Percentiles rank a stretch among this genome's conserved stretches.
Conservation (phyloP, 1,284 basidiomycete genomes). For the Puccinia novopanici region DNA sequence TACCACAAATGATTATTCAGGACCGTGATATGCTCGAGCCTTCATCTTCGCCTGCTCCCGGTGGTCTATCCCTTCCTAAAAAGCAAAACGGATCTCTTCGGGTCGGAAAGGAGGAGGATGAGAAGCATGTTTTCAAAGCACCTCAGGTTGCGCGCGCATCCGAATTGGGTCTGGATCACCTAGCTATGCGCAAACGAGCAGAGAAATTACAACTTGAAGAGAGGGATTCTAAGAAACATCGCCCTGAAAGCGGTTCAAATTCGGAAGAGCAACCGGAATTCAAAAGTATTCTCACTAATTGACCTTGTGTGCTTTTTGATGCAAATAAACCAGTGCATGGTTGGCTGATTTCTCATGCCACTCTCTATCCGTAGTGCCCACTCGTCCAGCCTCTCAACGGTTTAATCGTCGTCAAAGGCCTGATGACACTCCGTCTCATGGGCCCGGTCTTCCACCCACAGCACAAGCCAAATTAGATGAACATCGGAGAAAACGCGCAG, state of each 20-base stretch:
- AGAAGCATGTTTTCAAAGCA: slow-evolving; percentile 54
- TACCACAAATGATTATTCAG: slow-evolving; percentile 34
- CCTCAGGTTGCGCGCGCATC: slow-evolving; percentile 72
- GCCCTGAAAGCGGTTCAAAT: slow-evolving; percentile 71
- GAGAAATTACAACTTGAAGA: slow-evolving; percentile 54
- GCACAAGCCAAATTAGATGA: slow-evolving; percentile 75
- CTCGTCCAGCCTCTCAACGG: slow-evolving; percentile 50
- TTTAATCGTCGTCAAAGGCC: slow-evolving; percentile 70
- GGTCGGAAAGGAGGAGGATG: slow-evolving; percentile 41
- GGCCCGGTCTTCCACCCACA: slow-evolving; percentile 77
- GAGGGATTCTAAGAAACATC: slow-evolving; percentile 57
- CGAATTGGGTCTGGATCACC: slow-evolving; percentile 77
- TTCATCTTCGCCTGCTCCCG: slow-evolving; percentile 48
- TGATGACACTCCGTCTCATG: slow-evolving; percentile 90
- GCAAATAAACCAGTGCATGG: background rate
- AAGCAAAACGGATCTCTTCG: slow-evolving; percentile 45
- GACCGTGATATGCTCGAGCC: slow-evolving; percentile 39
- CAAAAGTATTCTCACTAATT: slow-evolving; percentile 70
- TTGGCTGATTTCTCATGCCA: background rate
- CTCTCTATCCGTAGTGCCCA: slow-evolving; percentile 50
- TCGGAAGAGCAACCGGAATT: slow-evolving; percentile 63
- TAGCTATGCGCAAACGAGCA: slow-evolving; percentile 81
- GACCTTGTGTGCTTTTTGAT: slow-evolving; percentile 60
- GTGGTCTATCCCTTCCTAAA: slow-evolving; percentile 33
- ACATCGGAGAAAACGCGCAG: slow-evolving; percentile 62